These are phyloP conservation scores for Fragaria vesca DNA, from an alignment of 306 rosid genomes.

Conservation along the genomic window DNA sequence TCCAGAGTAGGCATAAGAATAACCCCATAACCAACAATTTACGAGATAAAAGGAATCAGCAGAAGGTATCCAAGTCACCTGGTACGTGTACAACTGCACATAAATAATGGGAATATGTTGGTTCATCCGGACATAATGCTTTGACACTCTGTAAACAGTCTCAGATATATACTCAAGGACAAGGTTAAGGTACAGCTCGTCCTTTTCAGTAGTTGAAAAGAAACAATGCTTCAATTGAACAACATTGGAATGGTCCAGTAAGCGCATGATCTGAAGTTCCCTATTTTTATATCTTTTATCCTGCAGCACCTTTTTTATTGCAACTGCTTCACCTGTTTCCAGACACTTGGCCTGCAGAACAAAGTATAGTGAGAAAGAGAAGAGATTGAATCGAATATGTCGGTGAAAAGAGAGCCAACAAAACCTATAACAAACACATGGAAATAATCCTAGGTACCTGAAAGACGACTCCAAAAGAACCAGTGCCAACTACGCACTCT, in stretches of 20 bases:
- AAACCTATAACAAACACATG: slow-evolving; percentile 13
- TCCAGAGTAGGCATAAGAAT: background rate
- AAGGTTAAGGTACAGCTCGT: slow-evolving; percentile 88
- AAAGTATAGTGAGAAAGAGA: background rate
- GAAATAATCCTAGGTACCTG: slow-evolving; percentile 57
- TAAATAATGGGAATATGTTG: slow-evolving; percentile 67
- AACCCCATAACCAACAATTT: background rate
- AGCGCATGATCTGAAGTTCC: slow-evolving; percentile 85
- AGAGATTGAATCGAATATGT: background rate
- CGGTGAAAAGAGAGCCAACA: background rate
- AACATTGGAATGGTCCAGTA: slow-evolving; percentile 77
- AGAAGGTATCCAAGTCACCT: slow-evolving; percentile 41
- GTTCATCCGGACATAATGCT: slow-evolving; percentile 55
- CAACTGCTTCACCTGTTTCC: slow-evolving; percentile 81
- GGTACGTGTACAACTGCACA: slow-evolving; percentile 76
- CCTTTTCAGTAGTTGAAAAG: slow-evolving; percentile 86
- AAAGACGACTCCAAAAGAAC: slow-evolving; percentile 90
- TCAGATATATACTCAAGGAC: slow-evolving; percentile 84
- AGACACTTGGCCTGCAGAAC: slow-evolving; percentile 74
- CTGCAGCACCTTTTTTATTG: slow-evolving; percentile 88
- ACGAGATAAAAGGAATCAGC: background rate
- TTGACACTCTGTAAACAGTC: slow-evolving; percentile 82
- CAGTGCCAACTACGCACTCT: slow-evolving; percentile 94
- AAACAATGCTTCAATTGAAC: slow-evolving; percentile 77
- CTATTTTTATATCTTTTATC: slow-evolving; percentile 94